Percentiles rank a stretch among this genome's conserved stretches.
phyloP scores from a whole-genome alignment of 2,329 filamentous ascomycete species.

The Alternaria postmessia region DNA sequence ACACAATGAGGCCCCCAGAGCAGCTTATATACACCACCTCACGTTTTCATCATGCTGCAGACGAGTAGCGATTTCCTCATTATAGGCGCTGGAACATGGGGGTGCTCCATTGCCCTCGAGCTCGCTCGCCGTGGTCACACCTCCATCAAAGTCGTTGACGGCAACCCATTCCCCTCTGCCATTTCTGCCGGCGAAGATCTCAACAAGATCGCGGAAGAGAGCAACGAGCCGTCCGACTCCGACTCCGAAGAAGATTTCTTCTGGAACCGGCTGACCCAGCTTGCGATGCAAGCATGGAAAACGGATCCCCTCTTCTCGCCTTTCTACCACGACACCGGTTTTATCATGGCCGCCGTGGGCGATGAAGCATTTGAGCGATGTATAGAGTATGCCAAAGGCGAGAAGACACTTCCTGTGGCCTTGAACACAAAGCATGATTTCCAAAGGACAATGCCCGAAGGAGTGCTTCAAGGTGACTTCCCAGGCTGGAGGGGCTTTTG shows the following conservation, averaged over 20 bases:
- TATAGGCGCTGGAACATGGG: constrained; percentile 61
- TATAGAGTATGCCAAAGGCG: constrained; percentile 48
- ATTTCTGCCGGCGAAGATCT: constrained; percentile 60
- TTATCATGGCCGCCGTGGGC: constrained; percentile 57
- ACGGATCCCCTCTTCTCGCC: constrained; percentile 54
- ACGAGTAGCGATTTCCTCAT: constrained; percentile 47
- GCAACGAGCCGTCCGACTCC: constrained; percentile 29
- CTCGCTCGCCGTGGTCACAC: constrained; percentile 58
- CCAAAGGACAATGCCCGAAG: constrained; percentile 60
- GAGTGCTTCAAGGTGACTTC: constrained; percentile 61
- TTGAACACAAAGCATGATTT: constrained; percentile 58
- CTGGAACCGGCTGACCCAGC: constrained; percentile 44
- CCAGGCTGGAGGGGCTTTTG: constrained; percentile 61
- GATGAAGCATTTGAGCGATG: constrained; percentile 49
- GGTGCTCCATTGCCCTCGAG: constrained; percentile 59
- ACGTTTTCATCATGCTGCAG: constrained; percentile 8
- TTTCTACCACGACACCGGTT: constrained; percentile 58
- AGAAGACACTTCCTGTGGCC: constrained; percentile 34
- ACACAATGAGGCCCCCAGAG: constrained; percentile 8
- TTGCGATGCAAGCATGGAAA: constrained; percentile 55
- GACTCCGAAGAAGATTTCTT: constrained; percentile 47
- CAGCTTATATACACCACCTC: background rate
- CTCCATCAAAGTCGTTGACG: constrained; percentile 57
- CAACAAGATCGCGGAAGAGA: constrained; percentile 57
- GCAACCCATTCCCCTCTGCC: constrained; percentile 53